Base-by-base conservation (phyloP, 768 basidiomycete species). In the Clitopilus hobsonii region DNA sequence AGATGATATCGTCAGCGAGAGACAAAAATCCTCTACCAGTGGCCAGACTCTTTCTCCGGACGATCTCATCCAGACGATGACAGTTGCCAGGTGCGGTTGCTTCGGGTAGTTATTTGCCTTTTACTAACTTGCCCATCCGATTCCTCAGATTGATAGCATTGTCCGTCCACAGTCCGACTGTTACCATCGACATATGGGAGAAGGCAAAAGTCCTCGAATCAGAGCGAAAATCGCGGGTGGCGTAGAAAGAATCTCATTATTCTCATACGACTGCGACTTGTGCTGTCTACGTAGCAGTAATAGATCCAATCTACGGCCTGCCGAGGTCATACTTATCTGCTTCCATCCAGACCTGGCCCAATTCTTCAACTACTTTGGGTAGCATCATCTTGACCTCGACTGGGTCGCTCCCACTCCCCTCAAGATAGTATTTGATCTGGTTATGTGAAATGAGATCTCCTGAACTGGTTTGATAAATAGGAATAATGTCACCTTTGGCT, bases 371-470 rank as follows among this genome's bases (percentile, higher is more conserved):
- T 0, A 90, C 85, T 38, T 64, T 65, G 3, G 69, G 67, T n/a
- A 94, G 74, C 30, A 82, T 66, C 3, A 58, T 61, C 1, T 70
- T 69, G 3, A 94, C 83, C 0, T 65, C 63, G n/a, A 57, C 57
- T 0, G 71, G 62, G 58, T 88, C 70, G 49, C 66, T 73, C 0
- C 91, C 90, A 49, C 74, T 80, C 10, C 89, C 93, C 72, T 95
- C 93, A 25, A 94, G 73, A 64, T 95, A 95, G 67, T 88, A 92
- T 65, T 95, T 95, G 71, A 94, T 90, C 89, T 79, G 47, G n/a
- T 41, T 41, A 50, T 29, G 14, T 23, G 23, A n/a, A 25, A 26
- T 22, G 32, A 36, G 28, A n/a, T n/a, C n/a, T 30, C 28, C 41
- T 78, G 52, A 29, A 52, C 28, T 22, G 41, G n/a, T n/a, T n/a